phyloP scores from a whole-genome alignment of 2,329 filamentous ascomycete genomes.

The Phaeoacremonium minimum region DNA sequence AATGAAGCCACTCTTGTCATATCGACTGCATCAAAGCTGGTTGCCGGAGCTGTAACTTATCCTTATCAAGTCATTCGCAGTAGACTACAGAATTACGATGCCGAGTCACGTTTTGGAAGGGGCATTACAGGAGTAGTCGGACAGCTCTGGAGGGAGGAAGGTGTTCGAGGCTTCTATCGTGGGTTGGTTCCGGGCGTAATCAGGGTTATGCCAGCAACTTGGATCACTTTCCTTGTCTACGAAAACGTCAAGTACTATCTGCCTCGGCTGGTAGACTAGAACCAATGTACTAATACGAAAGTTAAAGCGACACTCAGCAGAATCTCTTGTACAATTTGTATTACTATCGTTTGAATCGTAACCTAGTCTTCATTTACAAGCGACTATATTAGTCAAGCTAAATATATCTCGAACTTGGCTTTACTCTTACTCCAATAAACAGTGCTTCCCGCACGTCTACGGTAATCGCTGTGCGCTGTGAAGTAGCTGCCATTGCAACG shows the following conservation, averaged over 20 bases:
- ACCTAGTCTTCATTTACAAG: too few relatives aligned
- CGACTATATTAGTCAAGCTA: too few relatives aligned
- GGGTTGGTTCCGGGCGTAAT: conserved; percentile 86
- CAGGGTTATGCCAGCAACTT: conserved; percentile 87
- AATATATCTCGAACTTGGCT: too few relatives aligned
- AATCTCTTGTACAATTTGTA: too few relatives aligned
- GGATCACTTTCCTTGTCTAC: conserved; percentile 95
- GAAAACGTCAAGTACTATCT: conserved; percentile 84
- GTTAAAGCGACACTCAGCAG: too few relatives aligned
- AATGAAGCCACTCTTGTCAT: conserved; percentile 78
- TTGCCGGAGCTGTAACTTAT: conserved; percentile 87
- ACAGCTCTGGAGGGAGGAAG: conserved; percentile 77
- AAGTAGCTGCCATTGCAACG: too few relatives aligned
- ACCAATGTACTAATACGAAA: conserved; percentile 8
- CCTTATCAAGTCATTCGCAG: conserved; percentile 91
- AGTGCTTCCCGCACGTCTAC: too few relatives aligned
- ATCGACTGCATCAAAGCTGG: conserved; percentile 76
- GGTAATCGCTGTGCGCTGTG: too few relatives aligned
- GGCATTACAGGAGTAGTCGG: conserved; percentile 65
- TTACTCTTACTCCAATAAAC: too few relatives aligned
- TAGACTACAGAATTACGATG: conserved; percentile 84
- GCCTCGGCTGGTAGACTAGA: conserved; percentile 29
- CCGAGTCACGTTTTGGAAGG: conserved; percentile 67
- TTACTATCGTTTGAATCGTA: too few relatives aligned
- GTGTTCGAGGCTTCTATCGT: conserved; percentile 81